These are phyloP conservation scores for Debaryomyces hansenii DNA, from an alignment of 805 yeast species.

Conservation along the genomic window DNA sequence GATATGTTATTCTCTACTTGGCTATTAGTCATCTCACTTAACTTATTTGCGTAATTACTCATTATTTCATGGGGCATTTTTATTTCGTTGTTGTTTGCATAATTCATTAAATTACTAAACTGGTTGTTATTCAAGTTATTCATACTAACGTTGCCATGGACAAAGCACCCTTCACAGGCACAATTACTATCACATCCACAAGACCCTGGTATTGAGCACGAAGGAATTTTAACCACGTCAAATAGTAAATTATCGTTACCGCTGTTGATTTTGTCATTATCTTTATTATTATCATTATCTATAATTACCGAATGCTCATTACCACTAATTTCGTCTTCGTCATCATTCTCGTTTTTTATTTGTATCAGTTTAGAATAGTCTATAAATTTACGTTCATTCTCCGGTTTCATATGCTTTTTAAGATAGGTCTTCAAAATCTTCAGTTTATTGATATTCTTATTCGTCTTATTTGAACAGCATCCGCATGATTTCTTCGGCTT, in stretches of 20 bases:
- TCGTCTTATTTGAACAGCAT: conserved; percentile 27
- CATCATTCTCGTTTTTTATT: conserved; percentile 7
- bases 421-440: conserved; percentile 34
- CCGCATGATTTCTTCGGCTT: conserved; percentile 26
- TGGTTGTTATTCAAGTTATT: background rate
- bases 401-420: conserved; percentile 19
- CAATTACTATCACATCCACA: conserved; percentile 40
- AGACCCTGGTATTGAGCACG: conserved; percentile 35
- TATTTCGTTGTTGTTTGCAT: background rate
- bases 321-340: conserved; percentile 1
- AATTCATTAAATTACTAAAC: background rate
- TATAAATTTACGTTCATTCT: conserved; percentile 3
- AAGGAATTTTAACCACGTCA: conserved; percentile 28
- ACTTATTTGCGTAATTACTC: background rate
- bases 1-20: background rate
- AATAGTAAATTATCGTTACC: background rate
- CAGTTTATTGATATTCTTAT: conserved; percentile 30
- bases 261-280: conserved; percentile 2
- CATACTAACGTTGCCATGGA: conserved; percentile 24
- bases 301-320: conserved; percentile 5
- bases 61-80: background rate
- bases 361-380: conserved; percentile 4
- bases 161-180: conserved; percentile 36
- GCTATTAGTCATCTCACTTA: background rate
- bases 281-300: conserved; percentile 9